Base-by-base conservation (phyloP, 2,329 filamentous ascomycete genomes). In the Teratosphaeria nubilosa region DNA sequence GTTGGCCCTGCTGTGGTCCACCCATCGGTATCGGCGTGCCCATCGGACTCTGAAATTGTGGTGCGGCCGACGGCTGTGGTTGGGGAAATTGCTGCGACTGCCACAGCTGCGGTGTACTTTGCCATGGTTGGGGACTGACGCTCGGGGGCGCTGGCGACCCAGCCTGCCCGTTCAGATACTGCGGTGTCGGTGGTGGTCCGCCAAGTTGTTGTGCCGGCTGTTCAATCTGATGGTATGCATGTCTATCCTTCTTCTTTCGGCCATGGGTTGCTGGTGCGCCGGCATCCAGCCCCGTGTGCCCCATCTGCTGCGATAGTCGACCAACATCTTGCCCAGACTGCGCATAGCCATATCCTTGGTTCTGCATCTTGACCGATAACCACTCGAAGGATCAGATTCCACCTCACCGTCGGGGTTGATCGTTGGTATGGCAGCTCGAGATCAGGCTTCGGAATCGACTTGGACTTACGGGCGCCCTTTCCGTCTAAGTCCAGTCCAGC, bases 201-300 rank as follows among this genome's bases (percentile, higher is more conserved):
- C 86, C 75, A 84, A 5, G 86, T 84, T 57, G 59, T 58, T 55
- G 85, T 5, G 79, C 79, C 13, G 86, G 80, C 24, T 88, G 84
- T 63, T 92, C 90, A 56, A 97, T 83, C 45, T 84, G 86, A 73
- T 97, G 92, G 73, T 95, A 88, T 63, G 91, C 92, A 75, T 97
- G 92, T 60, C 90, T 84, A 72, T 96, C 88, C 81, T 96, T 96
- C 84, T 96, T 97, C 83, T 95, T 96, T 73, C 80, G 87, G 63
- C 73, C 72, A 60, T 73, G 73, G 60, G 66, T 72, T 41, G 84
- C 76, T 63, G 72, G 75, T 60, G 72, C 72, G 59, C 69, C 80
- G n/a, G 6, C 41, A 58, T 75, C 84, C 64, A 95, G 77, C 48
- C 80, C 85, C 81, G 95, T 83, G 60, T 84, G 85, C 50, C 86